Evolutionary conservation across 257 asterid species (phyloP).

Genomic region (Scutellaria barbata): DNA sequence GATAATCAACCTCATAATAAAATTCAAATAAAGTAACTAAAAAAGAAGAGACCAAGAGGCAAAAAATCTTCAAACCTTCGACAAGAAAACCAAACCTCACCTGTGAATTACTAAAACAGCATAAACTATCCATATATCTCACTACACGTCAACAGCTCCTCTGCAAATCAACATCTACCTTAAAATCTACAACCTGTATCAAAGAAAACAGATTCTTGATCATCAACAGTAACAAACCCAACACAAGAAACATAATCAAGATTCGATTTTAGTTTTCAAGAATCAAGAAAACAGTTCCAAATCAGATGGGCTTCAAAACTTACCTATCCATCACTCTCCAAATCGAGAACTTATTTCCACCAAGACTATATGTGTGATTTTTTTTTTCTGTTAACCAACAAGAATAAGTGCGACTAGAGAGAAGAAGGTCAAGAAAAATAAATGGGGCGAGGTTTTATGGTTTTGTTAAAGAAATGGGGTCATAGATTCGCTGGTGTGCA

Average conservation of each 20-base stretch:
- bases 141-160: conserved; percentile 44
- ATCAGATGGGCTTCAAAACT: conserved; percentile 43
- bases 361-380: not conserved
- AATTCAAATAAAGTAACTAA: not conserved
- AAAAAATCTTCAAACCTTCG: not conserved
- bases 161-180: conserved; percentile 61
- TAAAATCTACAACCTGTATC: conserved; percentile 54
- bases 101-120: conserved; percentile 75
- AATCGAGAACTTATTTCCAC: conserved; percentile 32
- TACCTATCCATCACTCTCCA: conserved; percentile 64
- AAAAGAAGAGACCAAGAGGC: not conserved
- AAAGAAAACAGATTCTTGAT: conserved; percentile 33
- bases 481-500: conserved; percentile 41
- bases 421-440: not conserved
- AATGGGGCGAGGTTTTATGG: conserved; percentile 1
- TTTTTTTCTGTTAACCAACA: not conserved
- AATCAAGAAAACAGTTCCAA: conserved; percentile 36
- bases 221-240: conserved; percentile 33
- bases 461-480: conserved; percentile 29
- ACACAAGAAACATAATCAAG: conserved; percentile 33
- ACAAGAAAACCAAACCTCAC: conserved; percentile 43
- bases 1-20: conserved; percentile 22
- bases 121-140: conserved; percentile 62
- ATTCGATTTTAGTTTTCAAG: conserved; percentile 35
- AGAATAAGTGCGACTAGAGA: conserved; percentile 9